Base-by-base conservation (phyloP, 148 eudicot species). In the Chenopodium berlandieri region DNA sequence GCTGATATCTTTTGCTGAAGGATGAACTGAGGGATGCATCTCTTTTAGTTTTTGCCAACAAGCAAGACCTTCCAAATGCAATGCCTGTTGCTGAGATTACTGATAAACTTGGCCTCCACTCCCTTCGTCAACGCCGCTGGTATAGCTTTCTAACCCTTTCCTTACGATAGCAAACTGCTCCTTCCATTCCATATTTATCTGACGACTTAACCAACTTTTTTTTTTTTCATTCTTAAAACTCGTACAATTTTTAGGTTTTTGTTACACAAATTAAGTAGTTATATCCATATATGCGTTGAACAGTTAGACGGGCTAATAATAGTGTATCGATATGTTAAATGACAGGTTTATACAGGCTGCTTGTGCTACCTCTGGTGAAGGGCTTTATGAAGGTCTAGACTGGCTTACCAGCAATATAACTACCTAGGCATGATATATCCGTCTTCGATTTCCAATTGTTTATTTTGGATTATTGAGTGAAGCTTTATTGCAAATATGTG, bases 31-130 rank as follows among this genome's bases (percentile, higher is more conserved):
- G 66, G 77, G 83, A 85, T 70, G 83, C 82, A 71, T 34, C 80
- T 47, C 70, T 85, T 34, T 66, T 92, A 46, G 90, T 92, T 22
- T 88, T 92, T 87, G 95, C 95, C 56, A 92, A 92, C 63, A 92
- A 92, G 78, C 93, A 89, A 83, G 93, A 90, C 70, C 91, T 92
- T 81, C 95, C 95, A 27, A 89, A 86, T 88, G 87, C 93, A 32
- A 86, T 92, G 93, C 46, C 79, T 52, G 92, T 89, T 75, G 79
- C 94, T 78, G 94, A 91, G 85, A 79, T 90, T 60, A 89, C 91
- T 48, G 93, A 92, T 47, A 89, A 88, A 78, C 91, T 92, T 34
- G 93, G 90, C 76, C 89, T 92, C 46, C 89, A 88, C 48, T 89
- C 93, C 30, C 86, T 92, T 31, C 89, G 90, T 62, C 89, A 85